phyloP scores from a whole-genome alignment of 1,284 basidiomycete genomes.

The Apiotrichum laibachii region DNA sequence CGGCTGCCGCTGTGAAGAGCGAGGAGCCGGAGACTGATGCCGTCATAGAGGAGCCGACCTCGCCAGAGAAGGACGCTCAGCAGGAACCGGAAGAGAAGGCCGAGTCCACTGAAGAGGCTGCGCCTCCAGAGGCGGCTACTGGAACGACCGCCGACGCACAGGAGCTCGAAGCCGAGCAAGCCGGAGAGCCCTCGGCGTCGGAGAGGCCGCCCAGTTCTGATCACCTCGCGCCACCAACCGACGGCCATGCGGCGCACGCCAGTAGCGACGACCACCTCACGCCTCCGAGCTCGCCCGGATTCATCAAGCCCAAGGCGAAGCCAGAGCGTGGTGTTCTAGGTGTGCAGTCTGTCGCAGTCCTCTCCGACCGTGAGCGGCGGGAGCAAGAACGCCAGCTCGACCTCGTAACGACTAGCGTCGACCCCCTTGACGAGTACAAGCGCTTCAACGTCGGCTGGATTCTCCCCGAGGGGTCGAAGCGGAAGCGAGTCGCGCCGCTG shows the following conservation, averaged over 20 bases:
- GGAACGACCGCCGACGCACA: no score
- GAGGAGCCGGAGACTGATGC: not conserved
- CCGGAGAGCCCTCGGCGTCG: no score
- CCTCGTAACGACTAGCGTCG: conserved; percentile 64
- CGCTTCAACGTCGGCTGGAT: conserved; percentile 89
- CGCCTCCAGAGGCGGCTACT: no score
- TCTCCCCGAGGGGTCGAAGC: conserved; percentile 67
- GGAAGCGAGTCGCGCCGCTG: conserved; percentile 53
- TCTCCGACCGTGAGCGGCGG: conserved; percentile 51
- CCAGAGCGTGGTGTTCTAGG: conserved; percentile 44
- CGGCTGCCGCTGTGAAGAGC: not conserved
- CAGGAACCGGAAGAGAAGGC: no score
- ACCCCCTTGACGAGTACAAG: conserved; percentile 69
- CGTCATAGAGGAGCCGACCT: no score
- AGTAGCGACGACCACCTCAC: not conserved
- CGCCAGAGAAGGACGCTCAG: no score
- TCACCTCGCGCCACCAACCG: no score
- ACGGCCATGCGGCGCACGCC: not conserved
- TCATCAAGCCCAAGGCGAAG: conserved; percentile 11
- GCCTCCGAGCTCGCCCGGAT: conserved; percentile 8
- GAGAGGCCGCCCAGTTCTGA: no score
- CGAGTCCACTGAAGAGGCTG: no score
- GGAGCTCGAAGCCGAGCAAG: no score
- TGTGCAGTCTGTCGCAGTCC: conserved; percentile 27
- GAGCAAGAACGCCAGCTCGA: conserved; percentile 38